These are phyloP conservation scores for Leonotis leonurus DNA, from an alignment of 257 asterid genomes.

Conservation along the genomic window DNA sequence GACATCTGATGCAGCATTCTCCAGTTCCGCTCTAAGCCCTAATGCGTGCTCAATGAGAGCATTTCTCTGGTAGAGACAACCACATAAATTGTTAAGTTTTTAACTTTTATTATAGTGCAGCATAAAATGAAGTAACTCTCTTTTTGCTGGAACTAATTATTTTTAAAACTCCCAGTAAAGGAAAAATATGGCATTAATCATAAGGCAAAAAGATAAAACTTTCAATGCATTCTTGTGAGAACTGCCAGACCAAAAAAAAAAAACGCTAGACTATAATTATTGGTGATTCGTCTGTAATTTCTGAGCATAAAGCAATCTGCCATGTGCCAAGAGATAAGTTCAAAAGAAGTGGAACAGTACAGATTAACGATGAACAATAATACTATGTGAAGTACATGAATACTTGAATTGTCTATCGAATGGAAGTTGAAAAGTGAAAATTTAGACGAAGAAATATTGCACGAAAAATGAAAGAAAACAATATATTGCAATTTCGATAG, in stretches of 20 bases:
- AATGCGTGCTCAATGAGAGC: constrained; percentile 72
- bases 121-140: not conserved
- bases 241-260: too few species aligned
- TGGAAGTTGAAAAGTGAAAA: too few species aligned
- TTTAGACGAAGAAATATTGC: too few species aligned
- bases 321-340: not conserved
- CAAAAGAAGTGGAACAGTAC: too few species aligned
- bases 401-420: not conserved
- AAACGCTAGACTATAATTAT: not conserved
- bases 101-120: not conserved
- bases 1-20: constrained; percentile 74
- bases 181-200: too few species aligned
- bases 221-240: too few species aligned
- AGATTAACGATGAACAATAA: too few species aligned
- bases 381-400: too few species aligned
- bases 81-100: not conserved
- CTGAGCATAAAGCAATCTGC: not conserved
- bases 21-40: constrained; percentile 79
- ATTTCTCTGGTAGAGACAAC: constrained; percentile 52
- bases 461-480: not conserved
- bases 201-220: too few species aligned
- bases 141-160: too few species aligned
- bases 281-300: not conserved
- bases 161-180: too few species aligned
- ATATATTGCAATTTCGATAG: not conserved